Base-by-base conservation (phyloP, 2,329 filamentous ascomycete species). In the Epichloe brachyelytri region DNA sequence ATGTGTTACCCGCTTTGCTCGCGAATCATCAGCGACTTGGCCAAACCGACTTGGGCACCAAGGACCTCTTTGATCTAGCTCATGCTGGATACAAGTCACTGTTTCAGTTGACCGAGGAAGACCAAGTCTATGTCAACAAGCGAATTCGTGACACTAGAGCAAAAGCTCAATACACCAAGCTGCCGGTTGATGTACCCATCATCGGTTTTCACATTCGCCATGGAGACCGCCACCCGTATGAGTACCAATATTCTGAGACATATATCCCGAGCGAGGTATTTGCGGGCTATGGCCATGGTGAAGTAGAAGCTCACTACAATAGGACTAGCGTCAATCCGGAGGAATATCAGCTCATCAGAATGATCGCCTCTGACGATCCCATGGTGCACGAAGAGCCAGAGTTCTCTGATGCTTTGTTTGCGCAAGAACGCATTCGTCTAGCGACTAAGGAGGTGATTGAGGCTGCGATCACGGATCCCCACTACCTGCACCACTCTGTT, bases 311-410 rank as follows among this genome's bases (percentile, higher is more conserved):
- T 8, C 66, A 68, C 34, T 71, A 74, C 62, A 77, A 73, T 58
- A 65, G 59, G 17, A 68, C 69, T 6, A 66, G 59, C 22, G 67
- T 69, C 3, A 64, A 59, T 4, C 65, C 67, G 10, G 64, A 71
- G 33, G 52, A 59, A 14, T 58, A 65, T 12, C 67, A 67, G 20
- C 70, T 72, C 22, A 65, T 87, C 39, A 65, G 78, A 5, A 63
- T 94, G 1, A 63, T 94, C 26, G 86, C 88, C 5, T 90, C 86
- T 0, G 88, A 95, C 62, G 88, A 95, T 61, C 86, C 88, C 0
- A 79, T 82, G 50, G 80, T 93, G 22, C 85, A 87, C 60, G 73
- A 78, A 20, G 72, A 80, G 11, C 70, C 77, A 1, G 86, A 89
- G 59, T 76, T 91, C 52, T 66, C 67, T 2, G 65, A 66, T 17